phyloP scores from a whole-genome alignment of 257 asterid species.

The Eustoma russellianum region DNA sequence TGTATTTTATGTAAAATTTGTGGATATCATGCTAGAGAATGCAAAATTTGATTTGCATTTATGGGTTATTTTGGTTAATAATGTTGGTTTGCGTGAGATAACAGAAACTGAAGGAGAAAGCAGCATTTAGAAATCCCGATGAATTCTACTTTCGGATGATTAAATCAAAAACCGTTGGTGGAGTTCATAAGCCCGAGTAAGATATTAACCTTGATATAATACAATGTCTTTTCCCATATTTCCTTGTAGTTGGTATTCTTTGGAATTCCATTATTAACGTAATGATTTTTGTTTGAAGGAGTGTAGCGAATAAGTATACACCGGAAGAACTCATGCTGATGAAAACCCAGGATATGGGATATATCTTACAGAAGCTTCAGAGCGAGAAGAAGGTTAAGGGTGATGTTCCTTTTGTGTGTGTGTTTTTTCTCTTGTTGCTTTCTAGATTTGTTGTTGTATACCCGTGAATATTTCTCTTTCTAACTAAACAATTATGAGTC shows the following conservation, averaged over 20 bases:
- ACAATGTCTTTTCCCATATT: background rate
- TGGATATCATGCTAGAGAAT: background rate
- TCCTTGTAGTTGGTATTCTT: background rate
- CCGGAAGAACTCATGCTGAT: constrained; percentile 75
- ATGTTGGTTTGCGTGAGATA: constrained; percentile 6
- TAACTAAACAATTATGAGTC: no score
- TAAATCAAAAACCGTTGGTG: constrained; percentile 42
- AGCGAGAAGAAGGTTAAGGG: constrained; percentile 77
- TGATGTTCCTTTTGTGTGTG: background rate
- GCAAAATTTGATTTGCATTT: background rate
- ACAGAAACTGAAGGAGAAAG: constrained; percentile 89
- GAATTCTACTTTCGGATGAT: constrained; percentile 83
- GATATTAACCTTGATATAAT: constrained; percentile 9
- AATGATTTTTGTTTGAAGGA: constrained; percentile 34
- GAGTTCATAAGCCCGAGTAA: constrained; percentile 74
- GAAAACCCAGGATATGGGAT: constrained; percentile 90
- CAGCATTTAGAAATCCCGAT: constrained; percentile 83
- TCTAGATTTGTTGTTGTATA: no score
- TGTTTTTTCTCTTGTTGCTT: no score
- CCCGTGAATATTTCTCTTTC: no score
- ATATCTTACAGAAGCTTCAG: constrained; percentile 71
- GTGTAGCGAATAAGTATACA: constrained; percentile 63
- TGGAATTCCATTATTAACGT: constrained; percentile 9
- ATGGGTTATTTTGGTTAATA: background rate
- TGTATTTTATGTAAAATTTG: background rate